Conservation (phyloP, 352 stramenopile species). For the Thraustotheca clavata region DNA sequence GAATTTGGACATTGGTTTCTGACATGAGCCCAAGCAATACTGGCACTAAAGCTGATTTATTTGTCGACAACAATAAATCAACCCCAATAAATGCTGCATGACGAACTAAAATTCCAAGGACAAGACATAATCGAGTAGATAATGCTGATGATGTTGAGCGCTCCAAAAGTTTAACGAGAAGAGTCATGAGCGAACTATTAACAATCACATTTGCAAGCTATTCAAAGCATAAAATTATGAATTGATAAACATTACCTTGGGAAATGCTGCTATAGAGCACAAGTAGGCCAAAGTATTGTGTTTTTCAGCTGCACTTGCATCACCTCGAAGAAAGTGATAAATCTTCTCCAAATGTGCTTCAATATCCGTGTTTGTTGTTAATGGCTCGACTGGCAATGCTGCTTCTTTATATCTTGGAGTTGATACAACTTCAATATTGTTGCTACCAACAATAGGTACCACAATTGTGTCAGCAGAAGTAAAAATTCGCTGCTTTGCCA, state of each 20-base stretch:
- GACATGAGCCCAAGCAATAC: background rate
- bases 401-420: conserved; percentile 26
- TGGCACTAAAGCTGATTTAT: background rate
- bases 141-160: conserved; percentile 24
- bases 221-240: background rate
- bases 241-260: conserved; percentile 16
- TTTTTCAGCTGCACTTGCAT: conserved; percentile 26
- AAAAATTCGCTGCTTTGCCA: conserved; percentile 35
- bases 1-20: background rate
- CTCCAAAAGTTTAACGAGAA: conserved; percentile 47
- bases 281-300: conserved; percentile 51
- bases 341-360: conserved; percentile 69
- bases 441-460: conserved; percentile 50
- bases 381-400: conserved; percentile 26
- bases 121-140: conserved; percentile 34
- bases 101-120: conserved; percentile 57
- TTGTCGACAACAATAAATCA: conserved; percentile 28
- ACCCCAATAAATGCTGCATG: conserved; percentile 60
- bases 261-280: conserved; percentile 37
- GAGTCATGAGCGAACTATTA: conserved; percentile 64
- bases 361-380: conserved; percentile 38
- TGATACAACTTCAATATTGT: conserved; percentile 36
- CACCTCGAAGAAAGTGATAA: conserved; percentile 56
- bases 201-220: conserved; percentile 70
- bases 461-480: conserved; percentile 42